phyloP scores from a whole-genome alignment of 306 rosid genomes.

The Comarum palustre region DNA sequence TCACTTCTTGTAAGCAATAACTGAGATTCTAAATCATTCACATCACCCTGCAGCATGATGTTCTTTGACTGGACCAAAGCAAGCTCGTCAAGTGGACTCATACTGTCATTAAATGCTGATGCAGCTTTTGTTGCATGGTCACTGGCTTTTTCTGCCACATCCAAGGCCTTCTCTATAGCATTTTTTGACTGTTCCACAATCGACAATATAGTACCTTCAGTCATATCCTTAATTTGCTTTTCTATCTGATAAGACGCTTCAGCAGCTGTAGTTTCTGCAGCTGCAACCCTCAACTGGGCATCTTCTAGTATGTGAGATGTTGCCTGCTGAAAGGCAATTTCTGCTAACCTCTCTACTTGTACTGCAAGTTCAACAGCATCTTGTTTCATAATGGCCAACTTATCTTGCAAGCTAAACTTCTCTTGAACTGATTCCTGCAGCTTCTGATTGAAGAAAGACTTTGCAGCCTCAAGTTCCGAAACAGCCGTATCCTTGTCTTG shows the following conservation, averaged over 20 bases:
- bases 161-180: conserved; percentile 61
- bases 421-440: conserved; percentile 60
- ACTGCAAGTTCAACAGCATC: conserved; percentile 77
- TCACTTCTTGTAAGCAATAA: conserved; percentile 46
- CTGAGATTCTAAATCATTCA: conserved; percentile 58
- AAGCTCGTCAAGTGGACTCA: conserved; percentile 46
- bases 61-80: conserved; percentile 52
- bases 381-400: conserved; percentile 65
- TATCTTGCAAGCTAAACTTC: conserved; percentile 56
- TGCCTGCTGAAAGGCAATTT: conserved; percentile 71
- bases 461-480: conserved; percentile 62
- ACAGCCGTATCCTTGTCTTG: conserved; percentile 64
- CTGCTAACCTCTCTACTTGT: conserved; percentile 71
- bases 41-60: conserved; percentile 46
- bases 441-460: conserved; percentile 49
- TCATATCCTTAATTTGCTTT: conserved; percentile 59
- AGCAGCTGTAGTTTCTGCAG: conserved; percentile 72
- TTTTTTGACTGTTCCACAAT: conserved; percentile 56
- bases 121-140: conserved; percentile 42
- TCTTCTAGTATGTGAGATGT: conserved; percentile 73
- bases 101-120: conserved; percentile 38
- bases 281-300: conserved; percentile 61
- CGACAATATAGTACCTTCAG: conserved; percentile 55
- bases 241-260: conserved; percentile 59
- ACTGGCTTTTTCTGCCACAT: conserved; percentile 57